Conservation (phyloP, 164 flowering plant species). For the Warburgia ugandensis region DNA sequence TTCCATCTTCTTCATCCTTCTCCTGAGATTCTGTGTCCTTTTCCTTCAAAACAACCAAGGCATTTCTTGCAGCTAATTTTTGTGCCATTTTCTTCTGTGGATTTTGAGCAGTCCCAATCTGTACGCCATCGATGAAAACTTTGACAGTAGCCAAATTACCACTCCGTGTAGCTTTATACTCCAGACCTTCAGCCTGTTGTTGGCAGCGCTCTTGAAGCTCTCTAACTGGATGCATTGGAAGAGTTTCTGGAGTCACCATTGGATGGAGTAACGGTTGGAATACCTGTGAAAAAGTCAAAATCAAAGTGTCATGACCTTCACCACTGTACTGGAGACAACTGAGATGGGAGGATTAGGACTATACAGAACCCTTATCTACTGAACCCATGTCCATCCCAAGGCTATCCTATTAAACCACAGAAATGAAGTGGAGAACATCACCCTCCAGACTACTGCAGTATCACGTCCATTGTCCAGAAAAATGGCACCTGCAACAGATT, state of each 20-base stretch:
- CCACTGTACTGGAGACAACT: no score
- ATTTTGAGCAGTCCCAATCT: constrained; percentile 86
- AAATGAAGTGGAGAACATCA: no score
- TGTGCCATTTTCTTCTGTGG: constrained; percentile 99
- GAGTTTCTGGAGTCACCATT: constrained; percentile 99
- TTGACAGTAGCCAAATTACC: constrained; percentile 96
- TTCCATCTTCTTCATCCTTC: constrained; percentile 41
- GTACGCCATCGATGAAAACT: constrained; percentile 88
- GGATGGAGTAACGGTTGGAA: constrained; percentile 87
- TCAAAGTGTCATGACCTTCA: no score
- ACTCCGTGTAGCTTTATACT: constrained; percentile 77
- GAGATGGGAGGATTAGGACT: no score
- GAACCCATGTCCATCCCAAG: no score
- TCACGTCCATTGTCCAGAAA: constrained; percentile 78
- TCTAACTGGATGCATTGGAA: constrained; percentile 97
- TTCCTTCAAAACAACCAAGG: constrained; percentile 79
- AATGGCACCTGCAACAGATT: constrained; percentile 96
- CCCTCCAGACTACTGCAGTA: constrained; percentile 87
- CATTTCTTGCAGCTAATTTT: constrained; percentile 95
- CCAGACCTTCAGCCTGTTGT: constrained; percentile 98
- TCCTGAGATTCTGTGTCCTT: constrained; percentile 58
- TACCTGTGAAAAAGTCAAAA: constrained; percentile 38
- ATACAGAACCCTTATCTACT: no score
- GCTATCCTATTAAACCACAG: no score
- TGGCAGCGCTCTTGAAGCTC: constrained; percentile 99